A percentile compares a stretch with the other conserved stretches of the same genome.
These are phyloP conservation scores for Fraxinus greggii DNA, from an alignment of 305 asterid genomes.

Conservation along the genomic window DNA sequence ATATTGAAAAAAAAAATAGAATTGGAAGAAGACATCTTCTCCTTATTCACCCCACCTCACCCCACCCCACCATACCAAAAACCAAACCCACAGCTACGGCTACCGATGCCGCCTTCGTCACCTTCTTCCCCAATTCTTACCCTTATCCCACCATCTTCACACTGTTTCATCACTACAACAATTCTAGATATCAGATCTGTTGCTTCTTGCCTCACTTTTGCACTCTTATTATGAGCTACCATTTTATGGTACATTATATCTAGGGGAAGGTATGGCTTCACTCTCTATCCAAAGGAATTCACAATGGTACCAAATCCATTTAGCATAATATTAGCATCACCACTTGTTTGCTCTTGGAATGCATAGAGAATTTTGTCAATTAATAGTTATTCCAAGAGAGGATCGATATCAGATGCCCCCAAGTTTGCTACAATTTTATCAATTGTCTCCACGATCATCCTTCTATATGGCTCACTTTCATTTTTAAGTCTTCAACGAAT, in stretches of 20 bases:
- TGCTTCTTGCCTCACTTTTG: constrained; percentile 93
- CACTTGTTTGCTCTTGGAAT: constrained; percentile 97
- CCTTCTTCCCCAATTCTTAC: no score
- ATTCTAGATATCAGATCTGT: constrained; percentile 89
- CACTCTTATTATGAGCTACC: constrained; percentile 94
- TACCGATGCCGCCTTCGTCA: no score
- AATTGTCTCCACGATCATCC: constrained; percentile 98
- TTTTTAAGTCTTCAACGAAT: constrained; percentile 85
- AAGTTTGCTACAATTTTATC: constrained; percentile 88
- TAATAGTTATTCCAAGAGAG: constrained; percentile 81
- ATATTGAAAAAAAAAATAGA: no score
- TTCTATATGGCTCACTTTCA: constrained; percentile 90
- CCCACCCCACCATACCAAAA: no score
- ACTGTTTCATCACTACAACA: constrained; percentile 94
- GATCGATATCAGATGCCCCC: constrained; percentile 88
- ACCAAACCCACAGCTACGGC: no score
- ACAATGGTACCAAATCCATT: constrained; percentile 98
- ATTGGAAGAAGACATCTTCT: no score
- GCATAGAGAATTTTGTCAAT: constrained; percentile 96
- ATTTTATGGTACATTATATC: constrained; percentile 89
- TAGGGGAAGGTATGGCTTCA: constrained; percentile 86
- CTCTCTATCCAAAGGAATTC: constrained; percentile 88
- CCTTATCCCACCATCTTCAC: constrained; percentile 39
- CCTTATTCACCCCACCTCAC: no score
- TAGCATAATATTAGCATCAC: constrained; percentile 94